These are phyloP conservation scores for Rhipidocladum racemiflorum DNA, from an alignment of 176 grass and related monocot species.

Conservation along the genomic window DNA sequence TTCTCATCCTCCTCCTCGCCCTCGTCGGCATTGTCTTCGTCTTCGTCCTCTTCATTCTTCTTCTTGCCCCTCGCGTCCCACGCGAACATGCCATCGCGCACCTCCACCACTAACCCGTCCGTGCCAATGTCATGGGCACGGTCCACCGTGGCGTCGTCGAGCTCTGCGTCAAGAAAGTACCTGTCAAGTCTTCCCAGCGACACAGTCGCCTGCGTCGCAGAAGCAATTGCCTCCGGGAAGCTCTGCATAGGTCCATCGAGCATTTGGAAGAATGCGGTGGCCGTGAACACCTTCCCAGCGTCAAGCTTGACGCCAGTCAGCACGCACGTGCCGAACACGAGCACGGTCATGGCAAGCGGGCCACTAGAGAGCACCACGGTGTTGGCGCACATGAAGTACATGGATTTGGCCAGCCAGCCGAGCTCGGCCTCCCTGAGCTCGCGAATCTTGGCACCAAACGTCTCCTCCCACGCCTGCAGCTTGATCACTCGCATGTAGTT, in stretches of 20 bases:
- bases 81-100: conserved; percentile 36
- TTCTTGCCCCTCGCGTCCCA: conserved; percentile 51
- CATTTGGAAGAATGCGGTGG: conserved; percentile 48
- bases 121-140: background rate
- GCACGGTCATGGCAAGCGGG: conserved; percentile 43
- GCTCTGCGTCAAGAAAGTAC: conserved; percentile 53
- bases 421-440: conserved; percentile 43
- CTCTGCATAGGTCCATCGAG: conserved; percentile 64
- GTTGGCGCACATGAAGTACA: conserved; percentile 71
- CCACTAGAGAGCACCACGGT: conserved; percentile 56
- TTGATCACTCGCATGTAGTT: conserved; percentile 68
- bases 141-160: conserved; percentile 37
- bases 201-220: conserved; percentile 52
- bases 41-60: background rate
- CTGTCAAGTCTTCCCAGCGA: conserved; percentile 58
- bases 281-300: conserved; percentile 67
- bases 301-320: conserved; percentile 38
- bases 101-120: conserved; percentile 20
- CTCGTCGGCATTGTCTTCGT: background rate
- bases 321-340: conserved; percentile 60
- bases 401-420: conserved; percentile 60
- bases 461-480: conserved; percentile 74
- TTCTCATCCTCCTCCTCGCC: conserved; percentile 4
- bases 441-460: conserved; percentile 41
- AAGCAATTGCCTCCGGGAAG: conserved; percentile 59